phyloP scores from a whole-genome alignment of 2,329 filamentous ascomycete species.

The Trichoderma aggressivum region DNA sequence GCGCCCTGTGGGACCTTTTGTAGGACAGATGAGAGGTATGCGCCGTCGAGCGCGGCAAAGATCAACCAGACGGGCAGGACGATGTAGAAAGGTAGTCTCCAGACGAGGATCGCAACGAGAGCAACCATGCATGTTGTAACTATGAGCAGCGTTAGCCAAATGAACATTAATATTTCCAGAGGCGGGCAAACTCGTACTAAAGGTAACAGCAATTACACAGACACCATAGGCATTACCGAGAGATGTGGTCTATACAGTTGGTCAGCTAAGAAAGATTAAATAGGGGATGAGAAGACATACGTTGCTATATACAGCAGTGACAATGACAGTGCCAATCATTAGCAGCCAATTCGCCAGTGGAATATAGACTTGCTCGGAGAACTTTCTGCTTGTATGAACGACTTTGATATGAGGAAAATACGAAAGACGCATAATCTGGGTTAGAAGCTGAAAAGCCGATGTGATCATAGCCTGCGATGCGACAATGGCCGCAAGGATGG shows the following conservation, averaged over 20 bases:
- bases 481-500: slow-evolving; percentile 68
- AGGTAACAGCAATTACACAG: slow-evolving; percentile 76
- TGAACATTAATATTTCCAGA: neutral
- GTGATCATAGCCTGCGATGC: slow-evolving; percentile 79
- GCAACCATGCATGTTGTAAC: slow-evolving; percentile 72
- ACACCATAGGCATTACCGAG: slow-evolving; percentile 75
- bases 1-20: slow-evolving; percentile 72
- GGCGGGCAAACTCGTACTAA: slow-evolving; percentile 37
- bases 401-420: slow-evolving; percentile 77
- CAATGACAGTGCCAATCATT: slow-evolving; percentile 71
- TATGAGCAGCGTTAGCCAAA: neutral
- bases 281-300: slow-evolving; percentile 34
- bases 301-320: slow-evolving; percentile 71
- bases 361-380: slow-evolving; percentile 74
- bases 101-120: slow-evolving; percentile 68
- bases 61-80: slow-evolving; percentile 60
- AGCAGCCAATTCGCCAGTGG: slow-evolving; percentile 74
- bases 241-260: slow-evolving; percentile 49
- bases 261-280: neutral
- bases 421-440: slow-evolving; percentile 65
- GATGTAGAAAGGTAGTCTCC: slow-evolving; percentile 59
- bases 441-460: slow-evolving; percentile 65
- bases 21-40: slow-evolving; percentile 66
- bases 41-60: slow-evolving; percentile 64
- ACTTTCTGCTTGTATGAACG: slow-evolving; percentile 65